Evolutionary conservation across 495 filamentous ascomycete species (phyloP).

Genomic region (Delitschia confertaspora): DNA sequence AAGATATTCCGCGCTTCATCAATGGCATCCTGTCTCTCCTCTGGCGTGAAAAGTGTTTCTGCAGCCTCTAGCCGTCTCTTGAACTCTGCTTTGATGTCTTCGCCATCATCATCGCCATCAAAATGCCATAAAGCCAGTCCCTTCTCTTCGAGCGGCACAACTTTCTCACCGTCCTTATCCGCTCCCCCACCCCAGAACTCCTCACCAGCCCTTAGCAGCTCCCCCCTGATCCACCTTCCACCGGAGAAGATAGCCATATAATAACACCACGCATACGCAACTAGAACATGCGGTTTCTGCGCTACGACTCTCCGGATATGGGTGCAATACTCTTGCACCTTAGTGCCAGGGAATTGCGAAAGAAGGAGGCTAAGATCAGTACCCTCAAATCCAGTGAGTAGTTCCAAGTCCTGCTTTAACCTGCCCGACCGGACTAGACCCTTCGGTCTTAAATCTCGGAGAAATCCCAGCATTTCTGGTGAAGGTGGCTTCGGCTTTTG

Average conservation of each 20-base stretch:
- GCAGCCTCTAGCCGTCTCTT: slow-evolving; percentile 35
- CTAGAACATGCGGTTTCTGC: slow-evolving; percentile 41
- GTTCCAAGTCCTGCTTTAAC: slow-evolving; percentile 26
- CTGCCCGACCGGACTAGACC: slow-evolving; percentile 25
- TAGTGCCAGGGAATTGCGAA: slow-evolving; percentile 18
- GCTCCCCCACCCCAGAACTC: slow-evolving; percentile 38
- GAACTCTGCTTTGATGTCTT: slow-evolving; percentile 37
- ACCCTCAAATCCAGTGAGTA: slow-evolving; percentile 15
- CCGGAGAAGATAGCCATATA: slow-evolving; percentile 54
- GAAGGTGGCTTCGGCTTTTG: slow-evolving; percentile 7
- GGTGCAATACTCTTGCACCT: slow-evolving; percentile 21
- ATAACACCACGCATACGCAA: slow-evolving; percentile 52
- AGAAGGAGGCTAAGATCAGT: slow-evolving; percentile 22
- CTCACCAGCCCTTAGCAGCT: slow-evolving; percentile 37
- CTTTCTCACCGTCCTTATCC: neutral
- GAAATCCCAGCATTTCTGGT: slow-evolving; percentile 10
- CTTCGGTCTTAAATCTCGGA: slow-evolving; percentile 25
- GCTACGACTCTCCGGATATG: slow-evolving; percentile 33
- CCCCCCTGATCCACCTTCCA: slow-evolving; percentile 44
- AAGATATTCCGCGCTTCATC: slow-evolving; percentile 42
- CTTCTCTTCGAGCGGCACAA: slow-evolving; percentile 1
- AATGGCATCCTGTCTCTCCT: slow-evolving; percentile 42
- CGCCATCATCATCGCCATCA: slow-evolving; percentile 30
- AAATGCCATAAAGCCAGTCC: slow-evolving; percentile 35
- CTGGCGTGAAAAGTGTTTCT: slow-evolving; percentile 36